Conservation (phyloP, 1,139 yeast species). For the Lizanozyma gosingica region DNA sequence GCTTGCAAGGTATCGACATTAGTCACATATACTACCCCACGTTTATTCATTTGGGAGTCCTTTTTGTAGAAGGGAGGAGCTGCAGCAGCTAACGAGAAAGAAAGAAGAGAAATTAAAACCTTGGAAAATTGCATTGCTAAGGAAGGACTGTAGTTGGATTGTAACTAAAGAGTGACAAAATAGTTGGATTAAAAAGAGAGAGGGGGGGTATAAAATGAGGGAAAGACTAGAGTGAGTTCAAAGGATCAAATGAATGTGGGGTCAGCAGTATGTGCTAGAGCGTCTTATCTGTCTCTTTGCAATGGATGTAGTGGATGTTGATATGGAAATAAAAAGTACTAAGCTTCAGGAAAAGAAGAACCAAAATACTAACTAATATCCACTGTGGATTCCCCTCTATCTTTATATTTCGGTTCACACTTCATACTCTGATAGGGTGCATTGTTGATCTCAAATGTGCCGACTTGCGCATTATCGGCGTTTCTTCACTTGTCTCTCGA, state of each 20-base stretch:
- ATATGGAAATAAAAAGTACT: too few species aligned
- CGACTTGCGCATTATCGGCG: too few species aligned
- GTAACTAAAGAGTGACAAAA: constrained; percentile 1
- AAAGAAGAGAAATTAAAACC: constrained; percentile 12
- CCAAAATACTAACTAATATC: too few species aligned
- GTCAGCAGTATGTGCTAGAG: too few species aligned
- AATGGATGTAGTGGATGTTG: too few species aligned
- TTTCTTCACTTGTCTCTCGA: too few species aligned
- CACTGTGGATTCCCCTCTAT: too few species aligned
- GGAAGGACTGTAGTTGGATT: constrained; percentile 13
- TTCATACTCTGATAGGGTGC: too few species aligned
- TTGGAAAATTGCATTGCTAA: constrained; percentile 25
- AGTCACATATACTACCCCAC: constrained; percentile 21
- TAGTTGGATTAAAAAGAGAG: background rate
- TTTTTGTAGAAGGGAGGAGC: constrained; percentile 19
- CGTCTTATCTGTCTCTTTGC: too few species aligned
- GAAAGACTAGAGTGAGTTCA: background rate
- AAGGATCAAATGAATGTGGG: background rate
- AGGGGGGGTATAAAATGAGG: background rate
- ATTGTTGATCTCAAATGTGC: too few species aligned
- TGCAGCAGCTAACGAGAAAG: constrained; percentile 11
- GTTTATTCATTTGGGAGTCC: constrained; percentile 8
- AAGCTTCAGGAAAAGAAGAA: too few species aligned
- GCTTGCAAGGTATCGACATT: constrained; percentile 30
- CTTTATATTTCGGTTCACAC: too few species aligned